Evolutionary conservation across 768 basidiomycete genomes (phyloP).

Genomic region (Lepiota subincarnata): DNA sequence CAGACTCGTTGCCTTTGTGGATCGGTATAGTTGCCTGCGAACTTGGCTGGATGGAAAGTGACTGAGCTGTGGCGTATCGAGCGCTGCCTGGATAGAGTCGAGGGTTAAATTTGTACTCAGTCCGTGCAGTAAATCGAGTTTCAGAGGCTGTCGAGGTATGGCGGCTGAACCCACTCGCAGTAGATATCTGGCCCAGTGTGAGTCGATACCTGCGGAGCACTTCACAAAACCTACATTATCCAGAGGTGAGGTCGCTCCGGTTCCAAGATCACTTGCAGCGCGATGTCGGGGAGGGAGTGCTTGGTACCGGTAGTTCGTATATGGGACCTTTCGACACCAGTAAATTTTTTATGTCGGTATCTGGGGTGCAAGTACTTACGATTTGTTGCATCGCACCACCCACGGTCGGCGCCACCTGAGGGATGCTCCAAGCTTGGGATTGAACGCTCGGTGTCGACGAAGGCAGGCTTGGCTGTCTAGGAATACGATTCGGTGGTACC

Average conservation of each 20-base stretch:
- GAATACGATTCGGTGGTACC: conserved; percentile 2
- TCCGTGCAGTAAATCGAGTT: neutral
- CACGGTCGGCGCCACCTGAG: neutral
- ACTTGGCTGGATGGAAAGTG: neutral
- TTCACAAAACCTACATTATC: neutral
- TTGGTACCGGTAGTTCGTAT: neutral
- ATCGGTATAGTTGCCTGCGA: neutral
- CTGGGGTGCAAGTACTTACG: neutral
- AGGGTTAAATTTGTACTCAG: conserved; percentile 8
- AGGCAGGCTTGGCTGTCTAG: neutral
- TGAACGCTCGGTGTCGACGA: neutral
- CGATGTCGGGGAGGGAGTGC: conserved; percentile 1
- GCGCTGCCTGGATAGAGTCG: conserved; percentile 10
- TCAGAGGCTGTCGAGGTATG: neutral
- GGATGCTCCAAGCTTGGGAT: neutral
- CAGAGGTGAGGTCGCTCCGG: neutral
- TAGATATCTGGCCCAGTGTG: neutral
- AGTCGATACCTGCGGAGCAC: neutral
- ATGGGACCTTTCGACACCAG: neutral
- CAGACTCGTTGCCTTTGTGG: neutral
- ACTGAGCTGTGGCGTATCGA: conserved; percentile 1
- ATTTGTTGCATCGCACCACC: neutral
- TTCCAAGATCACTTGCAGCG: conserved; percentile 2
- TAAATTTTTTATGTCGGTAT: neutral
- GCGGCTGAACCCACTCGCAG: neutral